phyloP scores from a whole-genome alignment of 1,139 yeast genomes.

The Candida mesenterica region DNA sequence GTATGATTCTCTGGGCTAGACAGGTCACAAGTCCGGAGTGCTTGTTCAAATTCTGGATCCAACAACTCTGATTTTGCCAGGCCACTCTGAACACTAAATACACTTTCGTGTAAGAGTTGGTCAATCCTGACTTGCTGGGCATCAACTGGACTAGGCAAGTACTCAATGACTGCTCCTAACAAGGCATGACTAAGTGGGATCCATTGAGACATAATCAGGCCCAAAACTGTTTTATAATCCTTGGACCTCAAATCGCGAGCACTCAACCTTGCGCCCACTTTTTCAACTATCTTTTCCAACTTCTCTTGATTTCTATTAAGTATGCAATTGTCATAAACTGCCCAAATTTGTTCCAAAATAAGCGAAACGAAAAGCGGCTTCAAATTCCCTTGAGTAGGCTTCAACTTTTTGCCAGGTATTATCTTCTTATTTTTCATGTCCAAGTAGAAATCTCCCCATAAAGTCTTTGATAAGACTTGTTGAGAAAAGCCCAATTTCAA shows the following conservation, averaged over 20 bases:
- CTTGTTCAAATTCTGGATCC: constrained; percentile 46
- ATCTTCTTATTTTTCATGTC: constrained; percentile 90
- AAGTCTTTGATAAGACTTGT: constrained; percentile 73
- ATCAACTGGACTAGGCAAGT: constrained; percentile 74
- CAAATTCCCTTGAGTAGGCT: constrained; percentile 45
- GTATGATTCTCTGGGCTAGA: constrained; percentile 55
- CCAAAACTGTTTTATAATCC: constrained; percentile 64
- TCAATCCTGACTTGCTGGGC: constrained; percentile 77
- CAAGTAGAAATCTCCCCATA: constrained; percentile 93
- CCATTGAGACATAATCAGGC: constrained; percentile 88
- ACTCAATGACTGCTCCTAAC: constrained; percentile 78
- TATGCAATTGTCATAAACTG: constrained; percentile 72
- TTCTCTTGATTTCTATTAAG: constrained; percentile 67
- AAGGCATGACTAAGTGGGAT: constrained; percentile 87
- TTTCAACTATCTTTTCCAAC: constrained; percentile 68
- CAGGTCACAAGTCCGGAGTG: constrained; percentile 62
- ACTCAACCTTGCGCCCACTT: constrained; percentile 64
- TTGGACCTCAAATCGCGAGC: constrained; percentile 82
- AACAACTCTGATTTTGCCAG: constrained; percentile 28
- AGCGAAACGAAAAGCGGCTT: constrained; percentile 87
- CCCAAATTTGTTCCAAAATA: constrained; percentile 90
- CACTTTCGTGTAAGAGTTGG: constrained; percentile 54
- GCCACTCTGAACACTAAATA: constrained; percentile 35
- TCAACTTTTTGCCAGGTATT: constrained; percentile 53
- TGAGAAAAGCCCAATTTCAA: constrained; percentile 83